Evolutionary conservation across 768 basidiomycete species (phyloP).

Genomic region (Sporobolomyces phaffii): DNA sequence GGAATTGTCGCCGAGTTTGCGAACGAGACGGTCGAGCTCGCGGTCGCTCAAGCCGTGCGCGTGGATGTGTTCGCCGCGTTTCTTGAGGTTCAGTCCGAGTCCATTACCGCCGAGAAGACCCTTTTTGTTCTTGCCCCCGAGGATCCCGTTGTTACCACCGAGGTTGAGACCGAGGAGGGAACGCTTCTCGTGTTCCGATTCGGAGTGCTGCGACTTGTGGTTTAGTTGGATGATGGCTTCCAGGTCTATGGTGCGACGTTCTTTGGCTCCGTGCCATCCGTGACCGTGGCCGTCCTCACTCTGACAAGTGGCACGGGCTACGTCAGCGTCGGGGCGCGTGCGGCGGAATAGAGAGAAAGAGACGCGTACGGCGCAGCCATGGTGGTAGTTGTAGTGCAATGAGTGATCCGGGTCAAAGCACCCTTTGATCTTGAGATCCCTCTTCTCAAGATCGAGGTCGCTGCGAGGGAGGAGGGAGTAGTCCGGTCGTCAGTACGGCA

Average conservation of each 20-base stretch:
- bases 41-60: background rate
- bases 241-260: conserved; percentile 1
- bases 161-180: conserved; percentile 16
- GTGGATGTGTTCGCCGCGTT: background rate
- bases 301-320: too few species aligned
- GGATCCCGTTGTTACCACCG: conserved; percentile 4
- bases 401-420: conserved; percentile 22
- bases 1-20: background rate
- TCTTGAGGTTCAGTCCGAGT: conserved; percentile 9
- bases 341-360: too few species aligned
- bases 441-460: conserved; percentile 17
- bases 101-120: background rate
- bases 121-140: conserved; percentile 1
- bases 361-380: too few species aligned
- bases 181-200: conserved; percentile 2
- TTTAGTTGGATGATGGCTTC: conserved; percentile 13
- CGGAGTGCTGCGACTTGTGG: background rate
- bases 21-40: background rate
- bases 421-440: conserved; percentile 15
- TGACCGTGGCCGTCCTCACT: conserved; percentile 24
- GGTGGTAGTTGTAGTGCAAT: conserved; percentile 16
- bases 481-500: background rate
- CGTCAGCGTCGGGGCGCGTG: too few species aligned
- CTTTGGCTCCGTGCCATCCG: conserved; percentile 10
- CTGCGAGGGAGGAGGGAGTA: background rate